Evolutionary conservation across 2,329 filamentous ascomycete genomes (phyloP), one percentile per base, ranked within the genome.

Genomic region (Epichloe typhina): DNA sequence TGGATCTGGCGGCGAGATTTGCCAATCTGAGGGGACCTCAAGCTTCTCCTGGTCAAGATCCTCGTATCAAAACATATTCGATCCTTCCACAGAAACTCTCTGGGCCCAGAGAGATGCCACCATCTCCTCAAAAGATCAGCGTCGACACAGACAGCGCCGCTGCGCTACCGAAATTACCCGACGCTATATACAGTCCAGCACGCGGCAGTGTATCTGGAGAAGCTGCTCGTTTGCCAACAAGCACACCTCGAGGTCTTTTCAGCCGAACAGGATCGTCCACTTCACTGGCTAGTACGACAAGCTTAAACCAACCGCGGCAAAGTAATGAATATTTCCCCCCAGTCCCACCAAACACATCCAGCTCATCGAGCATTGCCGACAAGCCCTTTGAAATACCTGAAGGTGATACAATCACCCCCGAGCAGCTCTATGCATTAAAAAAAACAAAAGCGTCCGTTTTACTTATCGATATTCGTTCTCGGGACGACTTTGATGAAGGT

Each of bases 401-500:
- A 66, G 62, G 78, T 6, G 68, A 75, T 70, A 64, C 64, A 0
- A 83, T 95, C 40, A 80, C 77, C 3, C 79, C 85, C 0, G 75
- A 85, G 52, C 80, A 84, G 50, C 73, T 98, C 1, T 77, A 83
- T 53, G 77, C 83, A 45, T 85, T 85, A 51, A 79, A 95, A 61
- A 73, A 75, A 51, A 68, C 61, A 57, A 76, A 62, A 50, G 57
- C 60, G 53, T 88, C 69, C 68, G 74, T 96, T 23, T 70, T 98
- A 12, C 65, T 97, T 23, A 88, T 98, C 56, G 93, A 98, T 65
- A 81, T 96, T 41, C 83, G 93, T 39, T 72, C 79, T 51, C 82
- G 93, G 26, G 80, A 86, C 49, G 79, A 86, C 8, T 98, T 87
- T 62, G 88, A 97, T 58, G 76, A 84, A 46, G 93, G 93, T 0